phyloP scores from a whole-genome alignment of 805 yeast species.

The Starmerella vaccinii region DNA sequence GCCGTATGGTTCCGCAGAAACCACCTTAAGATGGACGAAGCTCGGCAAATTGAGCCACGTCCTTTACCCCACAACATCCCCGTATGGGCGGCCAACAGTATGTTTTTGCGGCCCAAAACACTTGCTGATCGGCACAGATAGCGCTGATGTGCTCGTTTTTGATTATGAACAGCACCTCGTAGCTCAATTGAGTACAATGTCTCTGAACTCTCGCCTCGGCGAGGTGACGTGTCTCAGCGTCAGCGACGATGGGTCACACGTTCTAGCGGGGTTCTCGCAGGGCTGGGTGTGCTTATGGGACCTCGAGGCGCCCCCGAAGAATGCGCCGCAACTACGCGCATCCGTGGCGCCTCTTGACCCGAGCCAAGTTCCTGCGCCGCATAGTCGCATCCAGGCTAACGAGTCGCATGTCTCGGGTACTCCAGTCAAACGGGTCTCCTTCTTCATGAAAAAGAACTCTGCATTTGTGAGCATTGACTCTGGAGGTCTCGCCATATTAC shows the following conservation, averaged over 20 bases:
- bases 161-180: slow-evolving; percentile 55
- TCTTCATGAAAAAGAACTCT: slow-evolving; percentile 45
- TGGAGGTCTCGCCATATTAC: slow-evolving; percentile 50
- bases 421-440: slow-evolving; percentile 38
- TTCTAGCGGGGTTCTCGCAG: slow-evolving; percentile 56
- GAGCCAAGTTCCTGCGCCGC: slow-evolving; percentile 30
- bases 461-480: slow-evolving; percentile 47
- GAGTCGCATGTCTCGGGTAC: slow-evolving; percentile 36
- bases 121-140: slow-evolving; percentile 54
- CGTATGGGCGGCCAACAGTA: slow-evolving; percentile 45
- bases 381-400: slow-evolving; percentile 9
- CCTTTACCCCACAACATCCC: slow-evolving; percentile 30
- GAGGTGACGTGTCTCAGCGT: slow-evolving; percentile 46
- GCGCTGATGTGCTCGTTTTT: slow-evolving; percentile 56
- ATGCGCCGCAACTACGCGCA: slow-evolving; percentile 3
- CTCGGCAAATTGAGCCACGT: slow-evolving; percentile 35
- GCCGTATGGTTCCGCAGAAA: not conserved
- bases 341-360: slow-evolving; percentile 22
- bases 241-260: slow-evolving; percentile 56
- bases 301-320: slow-evolving; percentile 27
- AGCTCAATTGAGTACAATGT: slow-evolving; percentile 34
- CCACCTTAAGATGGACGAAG: slow-evolving; percentile 31
- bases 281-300: slow-evolving; percentile 71
- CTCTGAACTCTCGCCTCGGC: slow-evolving; percentile 33
- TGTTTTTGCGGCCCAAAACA: slow-evolving; percentile 26